phyloP scores from a whole-genome alignment of 2,329 filamentous ascomycete genomes.

The Xylariomycetidae sp. region DNA sequence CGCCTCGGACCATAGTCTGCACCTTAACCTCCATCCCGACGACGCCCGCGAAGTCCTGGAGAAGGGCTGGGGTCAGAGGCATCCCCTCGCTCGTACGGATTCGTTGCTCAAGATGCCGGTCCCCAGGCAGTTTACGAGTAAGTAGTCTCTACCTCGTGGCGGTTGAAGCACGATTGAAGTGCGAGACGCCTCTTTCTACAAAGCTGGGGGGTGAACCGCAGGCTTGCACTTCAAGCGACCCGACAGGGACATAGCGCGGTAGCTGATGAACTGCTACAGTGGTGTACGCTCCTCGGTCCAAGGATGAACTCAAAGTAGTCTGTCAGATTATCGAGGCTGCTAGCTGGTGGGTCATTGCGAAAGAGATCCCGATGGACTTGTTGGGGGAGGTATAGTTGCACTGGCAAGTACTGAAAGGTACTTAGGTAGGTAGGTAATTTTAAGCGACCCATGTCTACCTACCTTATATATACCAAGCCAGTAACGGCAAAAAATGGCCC shows the following conservation, averaged over 20 bases:
- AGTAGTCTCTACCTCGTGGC: no score
- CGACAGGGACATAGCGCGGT: no score
- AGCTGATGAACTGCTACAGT: constrained; percentile 36
- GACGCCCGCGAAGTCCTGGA: constrained; percentile 67
- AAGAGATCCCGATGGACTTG: constrained; percentile 29
- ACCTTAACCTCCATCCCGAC: constrained; percentile 72
- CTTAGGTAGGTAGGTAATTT: neutral
- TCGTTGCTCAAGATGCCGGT: constrained; percentile 57
- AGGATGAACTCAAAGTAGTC: constrained; percentile 60
- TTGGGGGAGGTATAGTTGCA: constrained; percentile 7
- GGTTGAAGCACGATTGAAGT: no score
- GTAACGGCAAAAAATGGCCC: no score
- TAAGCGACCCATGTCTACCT: no score
- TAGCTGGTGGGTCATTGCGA: constrained; percentile 57
- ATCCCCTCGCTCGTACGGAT: constrained; percentile 54
- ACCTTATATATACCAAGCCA: no score
- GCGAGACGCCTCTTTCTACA: no score
- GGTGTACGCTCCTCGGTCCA: constrained; percentile 70
- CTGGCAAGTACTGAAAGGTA: neutral
- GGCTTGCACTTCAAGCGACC: no score
- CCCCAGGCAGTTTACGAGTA: constrained; percentile 62
- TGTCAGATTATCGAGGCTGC: constrained; percentile 67
- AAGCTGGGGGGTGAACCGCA: no score
- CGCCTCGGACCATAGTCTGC: constrained; percentile 57
- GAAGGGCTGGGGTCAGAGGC: constrained; percentile 72